Evolutionary conservation across 305 asterid genomes (phyloP).

Genomic region (Fraxinus greggii): DNA sequence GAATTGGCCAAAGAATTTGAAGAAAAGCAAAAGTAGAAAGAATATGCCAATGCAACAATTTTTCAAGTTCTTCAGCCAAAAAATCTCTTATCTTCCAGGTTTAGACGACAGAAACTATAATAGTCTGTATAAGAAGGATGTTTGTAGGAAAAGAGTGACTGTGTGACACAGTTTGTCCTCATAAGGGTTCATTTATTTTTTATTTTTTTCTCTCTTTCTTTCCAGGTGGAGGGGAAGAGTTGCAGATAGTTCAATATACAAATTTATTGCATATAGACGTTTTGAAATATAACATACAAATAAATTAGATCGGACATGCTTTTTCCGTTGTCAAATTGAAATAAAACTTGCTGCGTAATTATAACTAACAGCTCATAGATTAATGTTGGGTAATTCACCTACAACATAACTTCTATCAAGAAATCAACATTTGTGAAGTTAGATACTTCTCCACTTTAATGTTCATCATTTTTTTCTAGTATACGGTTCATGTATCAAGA

Average conservation of each 20-base stretch:
- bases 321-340: too few species aligned
- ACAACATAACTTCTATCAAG: neutral
- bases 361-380: too few species aligned
- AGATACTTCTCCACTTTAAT: neutral
- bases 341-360: too few species aligned
- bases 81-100: neutral
- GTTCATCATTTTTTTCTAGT: neutral
- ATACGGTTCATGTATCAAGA: neutral
- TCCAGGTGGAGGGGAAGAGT: neutral
- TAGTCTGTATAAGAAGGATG: neutral
- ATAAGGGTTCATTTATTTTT: neutral
- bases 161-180: neutral
- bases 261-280: neutral
- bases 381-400: too few species aligned
- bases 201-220: neutral
- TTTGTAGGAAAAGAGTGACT: neutral
- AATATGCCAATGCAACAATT: neutral
- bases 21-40: neutral
- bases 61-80: neutral
- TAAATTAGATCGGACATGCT: too few species aligned
- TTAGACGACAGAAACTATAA: neutral
- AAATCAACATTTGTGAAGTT: neutral
- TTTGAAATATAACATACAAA: neutral
- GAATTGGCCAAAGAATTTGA: neutral
- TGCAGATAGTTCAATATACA: neutral